Conservation (phyloP, 306 rosid species). For the Sechiopsis laciniata region DNA sequence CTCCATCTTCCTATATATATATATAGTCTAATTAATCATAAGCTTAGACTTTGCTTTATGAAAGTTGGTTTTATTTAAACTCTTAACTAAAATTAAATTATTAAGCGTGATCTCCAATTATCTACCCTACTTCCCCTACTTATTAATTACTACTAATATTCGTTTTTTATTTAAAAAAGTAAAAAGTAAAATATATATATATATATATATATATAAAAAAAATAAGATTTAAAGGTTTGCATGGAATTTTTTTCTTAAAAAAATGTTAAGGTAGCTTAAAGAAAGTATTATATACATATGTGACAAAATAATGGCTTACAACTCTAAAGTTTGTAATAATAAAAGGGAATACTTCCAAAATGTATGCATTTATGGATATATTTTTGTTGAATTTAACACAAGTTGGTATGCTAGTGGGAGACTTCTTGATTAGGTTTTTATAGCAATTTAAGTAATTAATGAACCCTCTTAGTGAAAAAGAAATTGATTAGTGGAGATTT, state of each 20-base stretch:
- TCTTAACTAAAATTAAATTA: conserved; percentile 17
- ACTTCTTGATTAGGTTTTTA: conserved; percentile 13
- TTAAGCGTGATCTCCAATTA: conserved; percentile 22
- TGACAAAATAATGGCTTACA: conserved; percentile 31
- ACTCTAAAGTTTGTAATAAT: conserved; percentile 24
- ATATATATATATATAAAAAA: background rate
- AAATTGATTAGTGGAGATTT: conserved; percentile 7
- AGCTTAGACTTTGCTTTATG: conserved; percentile 25
- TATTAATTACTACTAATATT: background rate
- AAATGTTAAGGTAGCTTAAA: background rate
- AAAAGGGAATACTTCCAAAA: conserved; percentile 3
- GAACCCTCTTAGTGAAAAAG: background rate
- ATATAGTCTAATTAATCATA: conserved; percentile 22
- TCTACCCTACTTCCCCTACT: conserved; percentile 16
- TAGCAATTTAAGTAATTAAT: conserved; percentile 10
- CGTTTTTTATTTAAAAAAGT: background rate
- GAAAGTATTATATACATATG: background rate
- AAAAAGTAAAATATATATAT: no score
- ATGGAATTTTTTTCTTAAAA: background rate
- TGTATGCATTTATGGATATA: conserved; percentile 14
- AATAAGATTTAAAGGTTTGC: background rate
- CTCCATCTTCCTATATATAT: background rate
- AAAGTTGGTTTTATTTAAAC: conserved; percentile 24
- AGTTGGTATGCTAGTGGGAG: conserved; percentile 19
- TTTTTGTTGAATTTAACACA: conserved; percentile 6